These are phyloP conservation scores for Camelina laxa DNA, from an alignment of 345 rosid species.

Conservation along the genomic window DNA sequence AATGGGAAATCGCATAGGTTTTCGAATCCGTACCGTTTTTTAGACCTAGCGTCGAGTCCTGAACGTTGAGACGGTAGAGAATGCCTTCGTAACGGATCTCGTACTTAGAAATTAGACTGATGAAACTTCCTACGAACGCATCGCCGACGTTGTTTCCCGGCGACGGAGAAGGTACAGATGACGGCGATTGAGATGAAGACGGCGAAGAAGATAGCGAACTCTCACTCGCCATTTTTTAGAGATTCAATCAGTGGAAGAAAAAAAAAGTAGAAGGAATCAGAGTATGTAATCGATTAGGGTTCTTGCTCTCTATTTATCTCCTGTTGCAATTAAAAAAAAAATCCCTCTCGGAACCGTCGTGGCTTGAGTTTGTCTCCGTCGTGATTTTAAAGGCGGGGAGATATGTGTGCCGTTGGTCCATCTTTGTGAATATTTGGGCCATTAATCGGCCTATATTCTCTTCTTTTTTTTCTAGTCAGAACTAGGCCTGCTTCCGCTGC, in stretches of 20 bases:
- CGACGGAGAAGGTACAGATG: conserved; percentile 40
- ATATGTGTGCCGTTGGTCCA: conserved; percentile 42
- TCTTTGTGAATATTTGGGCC: conserved; percentile 28
- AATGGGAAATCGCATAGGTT: conserved; percentile 15
- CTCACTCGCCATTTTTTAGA: conserved; percentile 39
- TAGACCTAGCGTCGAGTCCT: conserved; percentile 53
- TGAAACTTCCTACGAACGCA: conserved; percentile 50
- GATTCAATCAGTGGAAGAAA: not conserved
- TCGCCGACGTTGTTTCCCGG: conserved; percentile 43
- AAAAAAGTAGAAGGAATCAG: conserved; percentile 16
- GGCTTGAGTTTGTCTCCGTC: conserved; percentile 40
- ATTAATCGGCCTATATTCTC: conserved; percentile 2
- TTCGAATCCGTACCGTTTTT: conserved; percentile 47
- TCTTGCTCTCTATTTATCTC: conserved; percentile 17
- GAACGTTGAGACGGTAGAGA: conserved; percentile 50
- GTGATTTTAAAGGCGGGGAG: conserved; percentile 42
- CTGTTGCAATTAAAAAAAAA: not conserved
- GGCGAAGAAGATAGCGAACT: conserved; percentile 38
- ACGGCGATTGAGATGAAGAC: conserved; percentile 39
- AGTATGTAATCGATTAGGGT: conserved; percentile 29
- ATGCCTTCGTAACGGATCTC: conserved; percentile 62
- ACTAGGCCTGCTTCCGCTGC: not conserved
- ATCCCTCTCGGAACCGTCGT: conserved; percentile 35
- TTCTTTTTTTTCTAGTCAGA: not conserved
- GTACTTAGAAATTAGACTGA: conserved; percentile 54